phyloP scores from a whole-genome alignment of 371 early-diverging fungal genomes.

The Basidiobolus meristosporus region DNA sequence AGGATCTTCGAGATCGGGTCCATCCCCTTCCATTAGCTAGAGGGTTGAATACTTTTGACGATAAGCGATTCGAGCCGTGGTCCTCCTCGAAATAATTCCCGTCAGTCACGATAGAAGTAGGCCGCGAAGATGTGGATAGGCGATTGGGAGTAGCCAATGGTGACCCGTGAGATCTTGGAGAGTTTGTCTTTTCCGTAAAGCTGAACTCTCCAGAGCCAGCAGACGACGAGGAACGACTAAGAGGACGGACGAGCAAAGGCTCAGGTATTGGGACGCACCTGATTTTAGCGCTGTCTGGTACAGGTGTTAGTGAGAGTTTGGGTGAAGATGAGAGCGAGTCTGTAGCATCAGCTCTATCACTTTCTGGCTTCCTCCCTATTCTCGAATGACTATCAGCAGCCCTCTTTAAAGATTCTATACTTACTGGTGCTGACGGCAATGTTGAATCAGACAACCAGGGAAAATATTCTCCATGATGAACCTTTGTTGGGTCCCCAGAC shows the following conservation, averaged over 20 bases:
- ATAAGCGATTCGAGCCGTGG: not conserved
- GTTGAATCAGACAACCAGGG: constrained; percentile 1
- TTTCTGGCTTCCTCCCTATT: constrained; percentile 4
- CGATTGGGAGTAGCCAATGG: constrained; percentile 1
- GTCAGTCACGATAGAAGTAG: constrained; percentile 4
- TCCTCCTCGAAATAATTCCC: constrained; percentile 5
- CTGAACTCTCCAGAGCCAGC: constrained; percentile 2
- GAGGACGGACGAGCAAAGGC: constrained; percentile 12
- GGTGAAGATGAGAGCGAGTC: constrained; percentile 1
- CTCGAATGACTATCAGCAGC: not conserved
- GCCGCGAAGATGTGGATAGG: constrained; percentile 5
- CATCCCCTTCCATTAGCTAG: too few species aligned
- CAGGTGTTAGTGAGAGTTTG: not conserved
- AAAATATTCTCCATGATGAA: too few species aligned
- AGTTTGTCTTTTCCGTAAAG: not conserved
- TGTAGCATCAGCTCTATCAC: constrained; percentile 6
- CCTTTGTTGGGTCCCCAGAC: too few species aligned
- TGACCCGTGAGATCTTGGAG: not conserved
- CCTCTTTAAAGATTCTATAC: constrained; percentile 2
- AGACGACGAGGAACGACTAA: constrained; percentile 13
- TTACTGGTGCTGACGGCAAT: not conserved
- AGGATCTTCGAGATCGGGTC: too few species aligned
- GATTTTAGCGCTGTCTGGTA: constrained; percentile 6
- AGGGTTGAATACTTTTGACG: not conserved
- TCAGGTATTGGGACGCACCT: constrained; percentile 15